Evolutionary conservation across 495 filamentous ascomycete species (phyloP), one percentile per base, ranked within the genome.

Genomic region (Penicillium simplicissimum): DNA sequence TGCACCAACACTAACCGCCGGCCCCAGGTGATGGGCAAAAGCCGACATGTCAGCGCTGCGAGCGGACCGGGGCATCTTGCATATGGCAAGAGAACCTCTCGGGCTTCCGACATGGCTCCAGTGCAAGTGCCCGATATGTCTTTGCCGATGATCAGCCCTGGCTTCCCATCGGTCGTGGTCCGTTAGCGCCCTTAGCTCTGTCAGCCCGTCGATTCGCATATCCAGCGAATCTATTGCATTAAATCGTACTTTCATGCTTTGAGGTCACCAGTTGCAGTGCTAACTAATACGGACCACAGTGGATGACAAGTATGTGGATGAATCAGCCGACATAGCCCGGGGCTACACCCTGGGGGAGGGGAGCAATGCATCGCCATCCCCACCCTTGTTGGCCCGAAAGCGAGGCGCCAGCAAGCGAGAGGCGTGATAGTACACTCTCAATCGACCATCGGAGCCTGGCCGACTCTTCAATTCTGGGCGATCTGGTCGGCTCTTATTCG

Each of bases 91-190:
- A 48, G 7, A 34, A 40, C 10, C 38, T 63, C 1, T 66, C 63
- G n/a, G 55, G 52, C 0, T 69, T 69, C 43, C 63, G 66, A 23
- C 66, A 69, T 61, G 66, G 66, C 23, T 69, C 66, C 35, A 69
- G 66, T 52, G 66, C 63, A 2, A 67, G 61, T 62, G 61, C 61
- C 37, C 66, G 36, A 23, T 69, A 66, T 64, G 52, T 64, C 21
- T 63, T 69, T 37, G 52, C 66, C 40, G 63, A 66, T 47, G 66
- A 66, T 52, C 66, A 69, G 58, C 60, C 61, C 23, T 69, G 66
- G 66, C 23, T 69, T 2, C 60, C 66, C 11, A 52, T 63, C 31
- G 63, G 57, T 0, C 52, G 53, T 13, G 63, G 66, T 69, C 6
- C 36, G 63, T 59, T 21, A 21, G 21, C 7, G 42, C 33, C 36